A percentile compares a stretch with the other conserved stretches of the same genome.
Conservation (phyloP, 306 rosid species). For the Vachellia pachyceras region DNA sequence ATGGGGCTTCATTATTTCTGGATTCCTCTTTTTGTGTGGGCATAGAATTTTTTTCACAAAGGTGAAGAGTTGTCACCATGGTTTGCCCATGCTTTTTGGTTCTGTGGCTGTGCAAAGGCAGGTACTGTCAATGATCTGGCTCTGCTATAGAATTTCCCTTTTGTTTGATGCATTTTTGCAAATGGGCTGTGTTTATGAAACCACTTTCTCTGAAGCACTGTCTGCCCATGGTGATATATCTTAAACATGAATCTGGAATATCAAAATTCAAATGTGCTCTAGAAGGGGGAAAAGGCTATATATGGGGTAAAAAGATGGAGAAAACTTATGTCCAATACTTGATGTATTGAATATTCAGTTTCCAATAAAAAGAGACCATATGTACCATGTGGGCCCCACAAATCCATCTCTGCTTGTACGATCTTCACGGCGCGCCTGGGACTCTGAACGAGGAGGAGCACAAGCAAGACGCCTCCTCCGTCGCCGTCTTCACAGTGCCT, state of each 20-base stretch:
- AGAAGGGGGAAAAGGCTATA: neutral
- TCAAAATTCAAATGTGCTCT: neutral
- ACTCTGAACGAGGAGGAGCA: too few species aligned
- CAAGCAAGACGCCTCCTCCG: too few species aligned
- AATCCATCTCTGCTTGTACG: too few species aligned
- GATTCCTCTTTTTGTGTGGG: conserved; percentile 37
- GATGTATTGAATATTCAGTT: too few species aligned
- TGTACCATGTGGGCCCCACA: too few species aligned
- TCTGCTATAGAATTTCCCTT: neutral
- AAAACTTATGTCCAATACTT: too few species aligned
- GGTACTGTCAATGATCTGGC: neutral
- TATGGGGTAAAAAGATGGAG: neutral
- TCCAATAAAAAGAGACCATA: too few species aligned
- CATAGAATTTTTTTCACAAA: conserved; percentile 39
- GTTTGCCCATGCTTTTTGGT: conserved; percentile 24
- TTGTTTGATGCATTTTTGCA: conserved; percentile 15
- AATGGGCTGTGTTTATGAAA: neutral
- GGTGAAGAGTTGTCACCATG: neutral
- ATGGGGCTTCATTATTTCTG: conserved; percentile 26
- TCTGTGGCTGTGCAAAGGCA: conserved; percentile 9
- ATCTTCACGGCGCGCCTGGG: too few species aligned
- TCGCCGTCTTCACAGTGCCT: too few species aligned
- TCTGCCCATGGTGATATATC: conserved; percentile 6
- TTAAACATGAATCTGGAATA: neutral
- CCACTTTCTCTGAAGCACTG: conserved; percentile 5